Evolutionary conservation across 306 rosid species (phyloP).

Genomic region (Biancaea sappan): DNA sequence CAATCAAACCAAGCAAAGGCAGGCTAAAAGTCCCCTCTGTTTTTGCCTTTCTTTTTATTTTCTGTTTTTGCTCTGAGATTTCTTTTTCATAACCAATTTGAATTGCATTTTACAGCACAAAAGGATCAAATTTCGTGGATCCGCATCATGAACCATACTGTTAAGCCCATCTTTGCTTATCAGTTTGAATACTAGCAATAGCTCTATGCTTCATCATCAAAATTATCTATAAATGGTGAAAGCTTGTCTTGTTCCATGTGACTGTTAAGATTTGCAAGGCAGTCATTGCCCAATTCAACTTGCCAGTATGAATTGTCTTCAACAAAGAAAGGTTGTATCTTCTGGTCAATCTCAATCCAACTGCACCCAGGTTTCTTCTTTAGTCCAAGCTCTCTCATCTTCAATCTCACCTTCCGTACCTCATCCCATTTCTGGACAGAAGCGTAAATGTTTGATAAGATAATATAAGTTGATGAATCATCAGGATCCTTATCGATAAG

Average conservation of each 20-base stretch:
- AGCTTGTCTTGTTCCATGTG: conserved; percentile 63
- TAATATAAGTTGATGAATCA: conserved; percentile 64
- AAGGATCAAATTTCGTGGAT: not conserved
- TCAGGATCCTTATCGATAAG: conserved; percentile 64
- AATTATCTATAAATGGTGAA: conserved; percentile 26
- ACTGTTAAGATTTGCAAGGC: conserved; percentile 56
- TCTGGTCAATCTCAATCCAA: conserved; percentile 75
- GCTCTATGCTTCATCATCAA: conserved; percentile 30
- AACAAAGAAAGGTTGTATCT: conserved; percentile 64
- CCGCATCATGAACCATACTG: not conserved
- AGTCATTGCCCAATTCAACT: conserved; percentile 50
- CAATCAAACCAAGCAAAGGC: not conserved
- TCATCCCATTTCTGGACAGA: conserved; percentile 70
- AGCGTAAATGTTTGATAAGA: conserved; percentile 68
- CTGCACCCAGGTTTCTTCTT: conserved; percentile 84
- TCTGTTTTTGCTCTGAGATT: not conserved
- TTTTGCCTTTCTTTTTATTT: not conserved
- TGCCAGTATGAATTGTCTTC: conserved; percentile 63
- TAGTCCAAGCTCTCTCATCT: conserved; percentile 72
- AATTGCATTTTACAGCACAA: not conserved
- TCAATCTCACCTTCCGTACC: conserved; percentile 59
- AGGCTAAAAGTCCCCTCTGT: not conserved
- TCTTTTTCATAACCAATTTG: not conserved
- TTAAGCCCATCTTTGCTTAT: not conserved
- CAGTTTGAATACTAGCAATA: conserved; percentile 1